phyloP scores from a whole-genome alignment of 805 yeast genomes.

The Candida nonsorbophila region DNA sequence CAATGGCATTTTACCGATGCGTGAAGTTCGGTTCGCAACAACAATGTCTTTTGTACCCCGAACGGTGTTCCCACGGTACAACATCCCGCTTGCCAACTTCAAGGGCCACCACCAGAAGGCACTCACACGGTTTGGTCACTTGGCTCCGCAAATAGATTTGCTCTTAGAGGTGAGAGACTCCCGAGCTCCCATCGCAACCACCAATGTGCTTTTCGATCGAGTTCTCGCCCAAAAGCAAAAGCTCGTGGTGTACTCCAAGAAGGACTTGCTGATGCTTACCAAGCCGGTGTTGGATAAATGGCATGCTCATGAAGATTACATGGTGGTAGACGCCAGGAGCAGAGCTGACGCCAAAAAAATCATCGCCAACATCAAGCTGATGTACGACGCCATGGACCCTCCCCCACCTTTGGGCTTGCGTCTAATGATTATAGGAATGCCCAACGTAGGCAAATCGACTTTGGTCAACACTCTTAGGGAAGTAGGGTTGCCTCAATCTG shows the following conservation, averaged over 20 bases:
- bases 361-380: slow-evolving; percentile 43
- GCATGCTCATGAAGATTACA: slow-evolving; percentile 29
- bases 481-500: slow-evolving; percentile 22
- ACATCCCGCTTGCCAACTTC: slow-evolving; percentile 68
- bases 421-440: slow-evolving; percentile 85
- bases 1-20: slow-evolving; percentile 94
- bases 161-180: slow-evolving; percentile 84
- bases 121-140: slow-evolving; percentile 54
- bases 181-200: slow-evolving; percentile 81
- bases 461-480: slow-evolving; percentile 68
- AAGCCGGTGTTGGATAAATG: slow-evolving; percentile 24
- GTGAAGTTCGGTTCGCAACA: background rate
- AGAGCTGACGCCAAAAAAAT: slow-evolving; percentile 45
- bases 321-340: slow-evolving; percentile 56
- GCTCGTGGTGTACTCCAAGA: slow-evolving; percentile 72
- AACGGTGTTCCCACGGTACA: slow-evolving; percentile 64
- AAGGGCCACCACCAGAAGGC: slow-evolving; percentile 91
- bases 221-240: slow-evolving; percentile 51
- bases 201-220: slow-evolving; percentile 73
- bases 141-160: slow-evolving; percentile 77
- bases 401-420: slow-evolving; percentile 82
- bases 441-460: slow-evolving; percentile 95
- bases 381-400: slow-evolving; percentile 45
- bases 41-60: slow-evolving; percentile 59
- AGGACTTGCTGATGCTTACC: slow-evolving; percentile 53